Evolutionary conservation across 768 basidiomycete species (phyloP).

Genomic region (Russula ochroleuca): DNA sequence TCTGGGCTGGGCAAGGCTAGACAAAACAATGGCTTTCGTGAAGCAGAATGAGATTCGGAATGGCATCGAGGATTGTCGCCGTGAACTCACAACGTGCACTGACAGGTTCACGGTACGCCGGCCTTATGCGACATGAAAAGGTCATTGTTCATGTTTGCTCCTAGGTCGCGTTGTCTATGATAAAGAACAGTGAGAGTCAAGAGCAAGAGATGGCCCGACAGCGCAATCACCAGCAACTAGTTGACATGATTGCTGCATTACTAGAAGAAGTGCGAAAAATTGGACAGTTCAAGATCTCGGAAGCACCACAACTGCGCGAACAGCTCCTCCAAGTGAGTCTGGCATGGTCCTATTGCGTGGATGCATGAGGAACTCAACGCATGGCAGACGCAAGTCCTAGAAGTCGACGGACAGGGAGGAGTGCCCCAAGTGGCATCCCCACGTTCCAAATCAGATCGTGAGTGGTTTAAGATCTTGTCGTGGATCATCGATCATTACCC

Average conservation of each 20-base stretch:
- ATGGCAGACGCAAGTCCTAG: not conserved
- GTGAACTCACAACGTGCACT: slow-evolving; percentile 38
- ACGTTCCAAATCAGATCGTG: slow-evolving; percentile 8
- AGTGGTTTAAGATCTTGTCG: not conserved
- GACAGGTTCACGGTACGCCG: slow-evolving; percentile 38
- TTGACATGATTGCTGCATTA: not conserved
- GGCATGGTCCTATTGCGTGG: not conserved
- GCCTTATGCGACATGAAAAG: not conserved
- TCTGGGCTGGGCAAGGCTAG: not conserved
- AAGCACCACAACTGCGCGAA: not conserved
- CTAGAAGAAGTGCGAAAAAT: slow-evolving; percentile 4
- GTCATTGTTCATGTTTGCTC: not conserved
- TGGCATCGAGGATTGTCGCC: slow-evolving; percentile 39
- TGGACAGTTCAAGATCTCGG: not conserved
- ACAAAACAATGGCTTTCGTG: slow-evolving; percentile 29
- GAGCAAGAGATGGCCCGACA: not conserved
- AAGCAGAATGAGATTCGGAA: slow-evolving; percentile 41
- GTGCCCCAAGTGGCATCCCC: not conserved
- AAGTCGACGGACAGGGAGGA: not conserved
- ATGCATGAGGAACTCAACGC: not conserved
- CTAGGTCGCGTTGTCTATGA: slow-evolving; percentile 4
- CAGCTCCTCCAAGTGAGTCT: slow-evolving; percentile 4
- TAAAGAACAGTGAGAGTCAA: not conserved
- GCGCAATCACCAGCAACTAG: not conserved
- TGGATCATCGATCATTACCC: not conserved